phyloP scores from a whole-genome alignment of 306 rosid species.

The Pueraria montana region DNA sequence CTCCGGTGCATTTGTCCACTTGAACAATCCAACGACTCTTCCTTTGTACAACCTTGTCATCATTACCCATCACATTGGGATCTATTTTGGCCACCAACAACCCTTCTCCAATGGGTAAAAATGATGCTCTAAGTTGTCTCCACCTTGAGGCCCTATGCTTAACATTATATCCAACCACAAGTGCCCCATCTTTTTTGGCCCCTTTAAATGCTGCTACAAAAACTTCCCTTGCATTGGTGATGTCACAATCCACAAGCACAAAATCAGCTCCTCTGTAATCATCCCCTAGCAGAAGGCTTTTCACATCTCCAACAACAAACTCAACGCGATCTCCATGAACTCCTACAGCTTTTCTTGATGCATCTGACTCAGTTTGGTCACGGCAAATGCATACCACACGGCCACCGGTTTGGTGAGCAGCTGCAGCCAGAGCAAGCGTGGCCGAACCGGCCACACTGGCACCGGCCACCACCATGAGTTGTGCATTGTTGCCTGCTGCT shows the following conservation, averaged over 20 bases:
- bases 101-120: conserved; percentile 70
- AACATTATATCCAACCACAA: conserved; percentile 63
- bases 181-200: conserved; percentile 49
- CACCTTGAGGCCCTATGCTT: conserved; percentile 50
- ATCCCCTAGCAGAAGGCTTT: conserved; percentile 41
- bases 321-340: conserved; percentile 48
- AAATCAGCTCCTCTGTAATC: conserved; percentile 64
- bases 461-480: conserved; percentile 52
- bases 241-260: conserved; percentile 66
- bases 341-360: conserved; percentile 47
- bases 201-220: conserved; percentile 57
- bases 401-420: conserved; percentile 62
- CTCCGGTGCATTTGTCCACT: conserved; percentile 61
- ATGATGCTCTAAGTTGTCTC: conserved; percentile 53
- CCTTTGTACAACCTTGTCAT: conserved; percentile 27
- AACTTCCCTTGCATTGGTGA: conserved; percentile 48
- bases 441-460: conserved; percentile 38
- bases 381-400: conserved; percentile 52
- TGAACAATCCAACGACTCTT: conserved; percentile 62
- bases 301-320: conserved; percentile 55
- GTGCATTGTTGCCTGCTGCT: conserved; percentile 63
- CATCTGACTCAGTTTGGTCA: conserved; percentile 14
- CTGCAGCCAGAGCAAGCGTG: conserved; percentile 52
- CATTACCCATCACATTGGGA: conserved; percentile 9
- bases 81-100: conserved; percentile 53